Percentiles rank a stretch among this genome's conserved stretches.
These are phyloP conservation scores for Capsicum baccatum DNA, from an alignment of 257 asterid species.

Conservation along the genomic window DNA sequence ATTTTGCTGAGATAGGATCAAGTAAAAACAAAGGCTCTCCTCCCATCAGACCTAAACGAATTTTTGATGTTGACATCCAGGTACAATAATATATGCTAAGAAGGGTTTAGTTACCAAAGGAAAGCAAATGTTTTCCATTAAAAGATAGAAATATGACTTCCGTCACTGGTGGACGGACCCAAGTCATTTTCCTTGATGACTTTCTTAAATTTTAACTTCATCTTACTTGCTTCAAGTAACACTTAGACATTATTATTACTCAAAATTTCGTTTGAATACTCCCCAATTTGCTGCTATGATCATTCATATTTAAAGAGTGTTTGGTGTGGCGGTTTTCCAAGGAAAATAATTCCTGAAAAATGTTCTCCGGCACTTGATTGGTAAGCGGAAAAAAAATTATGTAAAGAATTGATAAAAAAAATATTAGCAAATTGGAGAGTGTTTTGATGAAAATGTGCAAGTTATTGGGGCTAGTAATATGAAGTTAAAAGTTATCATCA, in stretches of 20 bases:
- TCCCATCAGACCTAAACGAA: neutral
- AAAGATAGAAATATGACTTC: too few species aligned
- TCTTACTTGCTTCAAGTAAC: neutral
- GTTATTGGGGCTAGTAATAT: neutral
- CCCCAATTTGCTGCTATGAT: too few species aligned
- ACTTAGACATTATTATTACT: neutral
- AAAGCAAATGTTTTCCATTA: too few species aligned
- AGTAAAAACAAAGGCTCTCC: too few species aligned
- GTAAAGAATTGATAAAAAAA: too few species aligned
- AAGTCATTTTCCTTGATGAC: too few species aligned
- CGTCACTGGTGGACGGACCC: too few species aligned
- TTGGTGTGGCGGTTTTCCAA: too few species aligned
- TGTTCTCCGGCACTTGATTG: neutral
- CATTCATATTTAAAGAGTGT: too few species aligned
- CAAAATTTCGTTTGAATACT: neutral
- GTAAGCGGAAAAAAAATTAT: too few species aligned
- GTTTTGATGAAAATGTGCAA: neutral
- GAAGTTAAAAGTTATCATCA: neutral
- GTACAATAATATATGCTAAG: neutral
- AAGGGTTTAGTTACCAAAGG: neutral
- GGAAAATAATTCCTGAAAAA: neutral
- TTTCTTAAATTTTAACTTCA: neutral
- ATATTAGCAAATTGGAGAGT: neutral
- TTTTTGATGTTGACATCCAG: conserved; percentile 37
- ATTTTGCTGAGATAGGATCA: conserved; percentile 35